phyloP scores from a whole-genome alignment of 208 protist genomes.

The Trypanosoma mega region DNA sequence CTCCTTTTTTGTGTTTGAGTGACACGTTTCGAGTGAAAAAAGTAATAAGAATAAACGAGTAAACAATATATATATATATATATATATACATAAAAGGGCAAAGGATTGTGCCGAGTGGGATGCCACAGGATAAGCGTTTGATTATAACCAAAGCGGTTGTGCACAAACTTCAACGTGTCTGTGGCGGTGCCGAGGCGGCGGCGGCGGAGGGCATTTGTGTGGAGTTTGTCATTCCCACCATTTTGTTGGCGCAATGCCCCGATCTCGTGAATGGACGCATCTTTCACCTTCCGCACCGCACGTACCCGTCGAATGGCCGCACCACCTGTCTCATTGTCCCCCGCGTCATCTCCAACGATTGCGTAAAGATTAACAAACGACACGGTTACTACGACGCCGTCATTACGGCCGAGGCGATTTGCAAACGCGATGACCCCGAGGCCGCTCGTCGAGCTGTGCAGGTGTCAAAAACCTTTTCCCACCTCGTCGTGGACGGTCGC shows the following conservation, averaged over 20 bases:
- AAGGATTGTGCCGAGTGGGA: too few relatives aligned
- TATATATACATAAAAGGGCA: too few relatives aligned
- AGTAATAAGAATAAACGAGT: too few relatives aligned
- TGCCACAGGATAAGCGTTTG: constrained; percentile 88
- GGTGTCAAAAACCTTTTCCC: constrained; percentile 73
- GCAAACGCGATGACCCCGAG: constrained; percentile 64
- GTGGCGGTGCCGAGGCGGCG: constrained; percentile 23
- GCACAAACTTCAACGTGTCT: constrained; percentile 72
- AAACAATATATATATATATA: too few relatives aligned
- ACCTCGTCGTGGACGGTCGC: constrained; percentile 78
- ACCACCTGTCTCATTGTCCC: constrained; percentile 83
- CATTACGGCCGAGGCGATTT: constrained; percentile 81
- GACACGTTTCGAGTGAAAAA: too few relatives aligned
- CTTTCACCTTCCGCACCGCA: constrained; percentile 62
- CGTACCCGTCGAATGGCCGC: constrained; percentile 57
- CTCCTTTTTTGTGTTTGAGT: too few relatives aligned
- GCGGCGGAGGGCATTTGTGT: constrained; percentile 68
- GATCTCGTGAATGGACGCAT: constrained; percentile 40
- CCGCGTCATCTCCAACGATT: constrained; percentile 63
- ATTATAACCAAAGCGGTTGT: constrained; percentile 86
- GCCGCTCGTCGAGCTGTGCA: constrained; percentile 48
- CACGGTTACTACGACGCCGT: constrained; percentile 87
- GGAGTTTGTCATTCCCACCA: constrained; percentile 61
- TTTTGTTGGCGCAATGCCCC: constrained; percentile 64
- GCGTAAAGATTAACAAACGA: constrained; percentile 83